Evolutionary conservation across 2,329 filamentous ascomycete genomes (phyloP).

Genomic region (Scleromitrula shiraiana): DNA sequence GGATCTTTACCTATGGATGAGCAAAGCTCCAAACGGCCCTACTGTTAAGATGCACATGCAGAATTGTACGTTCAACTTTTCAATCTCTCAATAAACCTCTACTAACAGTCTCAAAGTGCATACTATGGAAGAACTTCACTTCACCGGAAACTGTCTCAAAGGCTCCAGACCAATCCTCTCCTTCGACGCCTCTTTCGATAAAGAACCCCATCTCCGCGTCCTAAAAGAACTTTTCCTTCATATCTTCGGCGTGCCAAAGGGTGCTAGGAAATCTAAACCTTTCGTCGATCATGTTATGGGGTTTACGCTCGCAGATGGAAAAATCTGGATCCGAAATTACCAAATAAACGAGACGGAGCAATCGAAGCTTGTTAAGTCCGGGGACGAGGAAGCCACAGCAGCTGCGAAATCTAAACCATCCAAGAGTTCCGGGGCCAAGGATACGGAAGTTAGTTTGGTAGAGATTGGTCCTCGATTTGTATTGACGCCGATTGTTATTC

Average conservation of each 20-base stretch:
- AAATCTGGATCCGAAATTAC: slow-evolving; percentile 94
- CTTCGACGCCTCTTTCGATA: slow-evolving; percentile 83
- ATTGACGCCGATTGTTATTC: slow-evolving; percentile 86
- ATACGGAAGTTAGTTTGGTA: slow-evolving; percentile 73
- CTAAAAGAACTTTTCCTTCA: slow-evolving; percentile 88
- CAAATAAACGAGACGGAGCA: slow-evolving; percentile 79
- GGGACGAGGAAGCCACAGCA: slow-evolving; percentile 32
- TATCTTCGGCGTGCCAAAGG: slow-evolving; percentile 85
- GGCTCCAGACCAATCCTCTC: slow-evolving; percentile 85
- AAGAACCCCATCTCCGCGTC: slow-evolving; percentile 68
- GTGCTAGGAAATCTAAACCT: slow-evolving; percentile 82
- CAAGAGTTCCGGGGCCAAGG: slow-evolving; percentile 35
- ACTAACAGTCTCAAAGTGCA: slow-evolving; percentile 52
- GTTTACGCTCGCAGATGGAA: slow-evolving; percentile 83
- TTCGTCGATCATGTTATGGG: slow-evolving; percentile 94
- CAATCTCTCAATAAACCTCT: background rate
- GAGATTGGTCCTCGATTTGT: slow-evolving; percentile 94
- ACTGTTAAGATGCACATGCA: slow-evolving; percentile 66
- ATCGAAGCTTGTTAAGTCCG: slow-evolving; percentile 36
- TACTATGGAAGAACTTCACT: slow-evolving; percentile 94
- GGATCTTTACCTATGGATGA: slow-evolving; percentile 90
- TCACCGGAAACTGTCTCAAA: slow-evolving; percentile 94
- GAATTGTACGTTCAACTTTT: slow-evolving; percentile 44
- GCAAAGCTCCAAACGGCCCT: slow-evolving; percentile 66
- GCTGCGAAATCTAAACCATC: slow-evolving; percentile 37